These are phyloP conservation scores for Agaricus subrufescens DNA, from an alignment of 768 basidiomycete genomes.

Conservation along the genomic window DNA sequence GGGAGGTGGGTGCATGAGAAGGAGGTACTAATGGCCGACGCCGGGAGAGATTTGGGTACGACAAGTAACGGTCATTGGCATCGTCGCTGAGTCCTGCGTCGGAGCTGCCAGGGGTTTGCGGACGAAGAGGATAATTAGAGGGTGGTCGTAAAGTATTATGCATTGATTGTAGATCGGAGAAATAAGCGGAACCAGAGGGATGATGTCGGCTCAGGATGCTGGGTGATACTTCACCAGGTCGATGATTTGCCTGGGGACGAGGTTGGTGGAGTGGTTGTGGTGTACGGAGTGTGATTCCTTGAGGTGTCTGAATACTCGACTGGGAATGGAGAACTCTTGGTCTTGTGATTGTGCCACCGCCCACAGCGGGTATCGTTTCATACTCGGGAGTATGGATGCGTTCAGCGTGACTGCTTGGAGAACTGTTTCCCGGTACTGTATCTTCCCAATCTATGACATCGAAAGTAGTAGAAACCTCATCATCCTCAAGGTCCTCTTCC, in stretches of 20 bases:
- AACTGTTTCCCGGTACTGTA: constrained; percentile 39
- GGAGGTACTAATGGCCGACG: constrained; percentile 38
- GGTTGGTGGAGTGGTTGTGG: constrained; percentile 14
- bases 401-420: constrained; percentile 38
- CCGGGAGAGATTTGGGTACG: constrained; percentile 31
- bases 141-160: neutral
- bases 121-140: constrained; percentile 21
- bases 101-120: constrained; percentile 45
- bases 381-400: constrained; percentile 55
- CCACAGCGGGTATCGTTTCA: constrained; percentile 88
- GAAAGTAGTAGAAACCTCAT: constrained; percentile 45
- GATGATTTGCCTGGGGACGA: constrained; percentile 13
- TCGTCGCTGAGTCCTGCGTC: constrained; percentile 48
- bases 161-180: constrained; percentile 10
- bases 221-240: constrained; percentile 22
- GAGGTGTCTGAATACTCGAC: constrained; percentile 57
- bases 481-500: constrained; percentile 35
- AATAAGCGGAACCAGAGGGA: constrained; percentile 20
- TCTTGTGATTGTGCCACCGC: constrained; percentile 82
- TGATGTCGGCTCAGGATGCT: constrained; percentile 20
- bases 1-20: constrained; percentile 9
- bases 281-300: constrained; percentile 15
- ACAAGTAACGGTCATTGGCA: constrained; percentile 13
- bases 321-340: constrained; percentile 86
- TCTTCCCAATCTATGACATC: constrained; percentile 73